phyloP scores from a whole-genome alignment of 768 basidiomycete genomes.

The Leccinum sublutescens region DNA sequence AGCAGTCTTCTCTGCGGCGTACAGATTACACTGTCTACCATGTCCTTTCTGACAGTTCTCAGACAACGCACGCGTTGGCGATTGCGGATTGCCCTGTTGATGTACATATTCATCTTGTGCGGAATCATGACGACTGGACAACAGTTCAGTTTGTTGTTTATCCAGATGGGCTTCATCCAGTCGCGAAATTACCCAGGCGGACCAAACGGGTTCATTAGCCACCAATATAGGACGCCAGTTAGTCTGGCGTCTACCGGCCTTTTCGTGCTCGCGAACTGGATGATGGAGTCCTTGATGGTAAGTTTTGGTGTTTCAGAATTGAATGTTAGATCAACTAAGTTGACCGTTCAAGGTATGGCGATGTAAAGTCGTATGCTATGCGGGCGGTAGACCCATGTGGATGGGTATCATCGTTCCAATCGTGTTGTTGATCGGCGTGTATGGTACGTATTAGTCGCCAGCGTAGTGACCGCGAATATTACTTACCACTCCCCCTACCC shows the following conservation, averaged over 20 bases:
- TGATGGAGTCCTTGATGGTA: conserved; percentile 23
- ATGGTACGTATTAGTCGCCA: conserved; percentile 5
- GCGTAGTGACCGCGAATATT: not conserved
- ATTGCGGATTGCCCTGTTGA: conserved; percentile 12
- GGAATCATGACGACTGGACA: conserved; percentile 18
- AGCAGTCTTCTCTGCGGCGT: conserved; percentile 20
- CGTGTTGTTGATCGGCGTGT: conserved; percentile 9
- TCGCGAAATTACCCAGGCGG: conserved; percentile 15
- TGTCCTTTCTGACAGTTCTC: conserved; percentile 21
- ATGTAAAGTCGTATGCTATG: conserved; percentile 18
- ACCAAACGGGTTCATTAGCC: conserved; percentile 9
- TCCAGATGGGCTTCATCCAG: conserved; percentile 18
- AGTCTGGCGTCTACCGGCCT: conserved; percentile 4
- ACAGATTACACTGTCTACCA: conserved; percentile 18
- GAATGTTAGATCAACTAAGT: not conserved
- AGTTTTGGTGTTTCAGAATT: conserved; percentile 1
- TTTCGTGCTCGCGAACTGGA: conserved; percentile 21
- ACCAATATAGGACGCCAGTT: not conserved
- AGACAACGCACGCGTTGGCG: conserved; percentile 10
- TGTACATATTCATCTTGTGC: conserved; percentile 16
- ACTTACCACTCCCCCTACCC: not conserved
- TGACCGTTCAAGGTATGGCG: conserved; percentile 21
- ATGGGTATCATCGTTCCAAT: conserved; percentile 9
- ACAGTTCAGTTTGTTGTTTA: conserved; percentile 8
- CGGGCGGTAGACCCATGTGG: conserved; percentile 10